A percentile compares a stretch with the other conserved stretches of the same genome.
Evolutionary conservation across 2,329 filamentous ascomycete genomes (phyloP).

Genomic region (Cucurbitaria berberidis): DNA sequence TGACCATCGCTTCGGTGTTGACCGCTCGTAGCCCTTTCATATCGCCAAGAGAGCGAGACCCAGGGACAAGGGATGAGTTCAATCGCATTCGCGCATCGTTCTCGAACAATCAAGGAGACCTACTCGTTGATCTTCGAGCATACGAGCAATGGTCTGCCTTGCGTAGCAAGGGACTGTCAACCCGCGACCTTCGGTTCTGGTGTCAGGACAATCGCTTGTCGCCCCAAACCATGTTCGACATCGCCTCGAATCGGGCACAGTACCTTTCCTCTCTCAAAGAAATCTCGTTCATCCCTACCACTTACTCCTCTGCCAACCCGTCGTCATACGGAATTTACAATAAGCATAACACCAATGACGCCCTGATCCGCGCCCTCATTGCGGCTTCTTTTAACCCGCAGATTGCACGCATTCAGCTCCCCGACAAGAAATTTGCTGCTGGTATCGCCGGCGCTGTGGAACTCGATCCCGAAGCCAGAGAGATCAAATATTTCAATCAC

Average conservation of each 20-base stretch:
- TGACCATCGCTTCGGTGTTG: conserved; percentile 91
- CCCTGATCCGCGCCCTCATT: conserved; percentile 56
- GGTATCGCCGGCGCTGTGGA: conserved; percentile 89
- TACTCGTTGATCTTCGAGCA: conserved; percentile 84
- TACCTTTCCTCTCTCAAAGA: conserved; percentile 86
- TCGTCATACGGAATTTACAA: conserved; percentile 49
- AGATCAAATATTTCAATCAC: conserved; percentile 85
- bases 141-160: conserved; percentile 82
- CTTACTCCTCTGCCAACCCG: conserved; percentile 40
- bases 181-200: conserved; percentile 72
- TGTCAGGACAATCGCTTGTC: conserved; percentile 88
- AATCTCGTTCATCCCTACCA: conserved; percentile 72
- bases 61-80: conserved; percentile 81
- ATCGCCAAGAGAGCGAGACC: conserved; percentile 80
- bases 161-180: conserved; percentile 60
- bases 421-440: conserved; percentile 92
- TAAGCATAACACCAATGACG: conserved; percentile 55
- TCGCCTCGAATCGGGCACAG: conserved; percentile 82
- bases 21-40: conserved; percentile 88
- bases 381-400: conserved; percentile 71
- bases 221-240: conserved; percentile 83
- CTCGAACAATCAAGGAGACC: conserved; percentile 78
- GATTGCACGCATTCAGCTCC: conserved; percentile 88
- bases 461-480: conserved; percentile 87
- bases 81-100: conserved; percentile 78